phyloP scores from a whole-genome alignment of 345 rosid species.

The Acer saccharum region DNA sequence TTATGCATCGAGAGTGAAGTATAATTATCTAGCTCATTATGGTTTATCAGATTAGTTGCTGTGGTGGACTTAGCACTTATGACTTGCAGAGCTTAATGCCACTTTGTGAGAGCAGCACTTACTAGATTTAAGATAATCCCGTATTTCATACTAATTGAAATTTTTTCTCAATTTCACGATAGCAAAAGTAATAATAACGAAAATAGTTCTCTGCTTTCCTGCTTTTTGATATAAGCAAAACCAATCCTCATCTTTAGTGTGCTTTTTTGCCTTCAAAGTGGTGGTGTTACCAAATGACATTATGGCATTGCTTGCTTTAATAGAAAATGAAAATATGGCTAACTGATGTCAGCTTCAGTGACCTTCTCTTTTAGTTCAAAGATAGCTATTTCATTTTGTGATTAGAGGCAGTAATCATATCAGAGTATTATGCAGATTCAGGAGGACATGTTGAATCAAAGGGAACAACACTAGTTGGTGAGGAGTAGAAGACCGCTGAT shows the following conservation, averaged over 20 bases:
- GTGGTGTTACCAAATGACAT: not conserved
- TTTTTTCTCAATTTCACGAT: not conserved
- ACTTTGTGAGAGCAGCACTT: not conserved
- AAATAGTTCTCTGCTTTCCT: not conserved
- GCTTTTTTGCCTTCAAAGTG: not conserved
- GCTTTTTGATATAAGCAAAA: not conserved
- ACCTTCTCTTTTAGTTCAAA: not conserved
- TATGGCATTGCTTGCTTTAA: not conserved
- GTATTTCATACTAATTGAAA: not conserved
- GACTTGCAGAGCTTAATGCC: not conserved
- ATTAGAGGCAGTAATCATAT: slow-evolving; percentile 5
- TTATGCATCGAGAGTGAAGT: not conserved
- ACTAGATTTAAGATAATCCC: not conserved
- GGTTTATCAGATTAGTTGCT: not conserved
- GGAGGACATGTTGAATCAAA: slow-evolving; percentile 23
- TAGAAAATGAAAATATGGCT: not conserved
- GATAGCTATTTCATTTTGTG: not conserved
- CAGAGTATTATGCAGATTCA: slow-evolving; percentile 19
- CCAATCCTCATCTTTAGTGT: not conserved
- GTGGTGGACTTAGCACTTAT: not conserved
- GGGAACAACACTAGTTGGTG: slow-evolving; percentile 17
- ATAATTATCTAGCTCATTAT: slow-evolving; percentile 2
- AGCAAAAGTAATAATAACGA: not conserved
- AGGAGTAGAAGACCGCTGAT: slow-evolving; percentile 36
- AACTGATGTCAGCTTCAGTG: not conserved